These are phyloP conservation scores for Barnettozyma pratensis DNA, from an alignment of 805 yeast genomes.

Conservation along the genomic window DNA sequence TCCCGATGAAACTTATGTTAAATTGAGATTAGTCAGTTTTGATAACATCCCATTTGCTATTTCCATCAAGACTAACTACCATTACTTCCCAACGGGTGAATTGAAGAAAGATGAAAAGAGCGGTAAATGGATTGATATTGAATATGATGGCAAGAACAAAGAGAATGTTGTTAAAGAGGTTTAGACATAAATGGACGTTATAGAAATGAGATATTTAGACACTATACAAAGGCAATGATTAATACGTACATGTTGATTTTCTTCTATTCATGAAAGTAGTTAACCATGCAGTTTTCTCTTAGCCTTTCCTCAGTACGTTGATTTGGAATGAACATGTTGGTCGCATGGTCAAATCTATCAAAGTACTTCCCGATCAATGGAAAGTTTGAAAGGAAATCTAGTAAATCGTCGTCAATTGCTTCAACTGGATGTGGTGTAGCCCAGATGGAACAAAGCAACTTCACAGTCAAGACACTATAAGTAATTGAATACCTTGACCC, in stretches of 20 bases:
- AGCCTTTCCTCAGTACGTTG: neutral
- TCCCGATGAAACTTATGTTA: conserved; percentile 76
- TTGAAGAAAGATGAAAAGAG: conserved; percentile 41
- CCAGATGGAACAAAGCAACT: neutral
- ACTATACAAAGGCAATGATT: neutral
- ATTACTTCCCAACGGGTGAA: conserved; percentile 76
- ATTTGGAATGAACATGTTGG: neutral
- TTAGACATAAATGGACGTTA: conserved; percentile 1
- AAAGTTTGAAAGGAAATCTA: neutral
- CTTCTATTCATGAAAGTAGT: neutral
- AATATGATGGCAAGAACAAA: conserved; percentile 35
- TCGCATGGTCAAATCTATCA: neutral
- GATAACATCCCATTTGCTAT: conserved; percentile 86
- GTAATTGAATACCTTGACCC: neutral
- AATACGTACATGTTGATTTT: neutral
- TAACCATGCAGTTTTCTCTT: neutral
- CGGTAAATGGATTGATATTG: conserved; percentile 51
- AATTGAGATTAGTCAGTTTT: conserved; percentile 74
- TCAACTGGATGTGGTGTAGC: neutral
- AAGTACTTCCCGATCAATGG: conserved; percentile 7
- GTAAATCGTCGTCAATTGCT: neutral
- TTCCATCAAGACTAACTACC: conserved; percentile 81
- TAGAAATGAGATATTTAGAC: neutral
- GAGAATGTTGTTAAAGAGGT: conserved; percentile 18
- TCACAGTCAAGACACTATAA: conserved; percentile 2